These are phyloP conservation scores for Dictyostelium capitatum DNA, from an alignment of 78 protist species.

Conservation along the genomic window DNA sequence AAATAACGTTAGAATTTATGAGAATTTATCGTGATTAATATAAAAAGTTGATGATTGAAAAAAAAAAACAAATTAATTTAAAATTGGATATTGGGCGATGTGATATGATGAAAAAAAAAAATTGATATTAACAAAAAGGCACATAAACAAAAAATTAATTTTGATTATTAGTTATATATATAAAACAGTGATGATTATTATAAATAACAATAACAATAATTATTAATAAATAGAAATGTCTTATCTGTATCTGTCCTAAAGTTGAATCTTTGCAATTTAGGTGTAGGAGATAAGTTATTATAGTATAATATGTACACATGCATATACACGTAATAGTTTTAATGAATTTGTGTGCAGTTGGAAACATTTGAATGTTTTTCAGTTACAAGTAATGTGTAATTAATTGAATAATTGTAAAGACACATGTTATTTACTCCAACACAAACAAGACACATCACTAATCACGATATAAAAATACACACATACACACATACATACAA, in stretches of 20 bases:
- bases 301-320: not conserved
- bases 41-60: not conserved
- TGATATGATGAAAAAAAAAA: too few relatives aligned
- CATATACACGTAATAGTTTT: not conserved
- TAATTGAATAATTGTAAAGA: too few relatives aligned
- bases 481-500: not conserved
- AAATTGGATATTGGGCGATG: not conserved
- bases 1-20: too few relatives aligned
- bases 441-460: not conserved
- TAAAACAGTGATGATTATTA: not conserved
- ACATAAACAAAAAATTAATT: too few relatives aligned
- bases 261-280: slow-evolving; percentile 27
- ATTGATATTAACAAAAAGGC: not conserved
- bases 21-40: too few relatives aligned
- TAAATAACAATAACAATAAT: not conserved
- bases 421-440: too few relatives aligned
- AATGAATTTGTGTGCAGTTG: too few relatives aligned
- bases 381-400: too few relatives aligned
- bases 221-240: slow-evolving; percentile 6
- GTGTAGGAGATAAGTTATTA: slow-evolving; percentile 1
- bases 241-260: slow-evolving; percentile 49
- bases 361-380: too few relatives aligned
- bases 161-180: too few relatives aligned
- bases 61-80: not conserved
- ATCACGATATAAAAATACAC: not conserved